Base-by-base conservation (phyloP, 495 filamentous ascomycete genomes). In the Aspergillus ellipticus region DNA sequence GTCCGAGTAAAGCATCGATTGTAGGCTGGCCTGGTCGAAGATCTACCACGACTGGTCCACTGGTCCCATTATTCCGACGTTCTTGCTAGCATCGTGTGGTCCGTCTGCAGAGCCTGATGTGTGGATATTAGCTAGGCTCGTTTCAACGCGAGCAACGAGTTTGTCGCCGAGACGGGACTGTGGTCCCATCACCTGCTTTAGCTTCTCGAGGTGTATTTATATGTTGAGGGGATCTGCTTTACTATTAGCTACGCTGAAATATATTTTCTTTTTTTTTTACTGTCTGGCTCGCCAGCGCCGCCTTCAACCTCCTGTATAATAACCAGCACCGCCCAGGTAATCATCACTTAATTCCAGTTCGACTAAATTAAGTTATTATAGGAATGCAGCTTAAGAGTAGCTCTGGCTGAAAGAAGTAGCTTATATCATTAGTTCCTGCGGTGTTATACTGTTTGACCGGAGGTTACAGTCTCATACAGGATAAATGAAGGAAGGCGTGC, bases 341-440 rank as follows among this genome's bases (percentile, higher is more conserved):
- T 52, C 13, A 52, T 52, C 0, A 52, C 19, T 11, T 41, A 19
- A 16, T 52, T 33, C 49, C 35, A 52, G 11, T 52, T 52, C 19
- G 49, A 52, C 49, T 33, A 52, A 24, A 52, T 52, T 0, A 33
- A 42, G 10, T 52, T 31, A 42, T 52, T 33, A 16, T 52, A 33
- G 0, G 49, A 52, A 24, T 42, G 49, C 2, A 52, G 35, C 13
- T 52, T 52, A 7, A 52, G 35, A 3, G 49, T 52, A 11, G 49
- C 49, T n/a, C 49, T 20, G 5, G 49, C 49, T 6, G 49, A 52
- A 22, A 42, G 49, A 2, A 52, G 49, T 6, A 52, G 29, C 6
- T 52, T 20, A 7, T 52, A 33, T 10, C 42, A n/a, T n/a, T n/a
- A n/a, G 49, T 16, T 52, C 49, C 11, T 22, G 22, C 3, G 49